Base-by-base conservation (phyloP, 2,329 filamentous ascomycete genomes). In the Fusarium clavum region DNA sequence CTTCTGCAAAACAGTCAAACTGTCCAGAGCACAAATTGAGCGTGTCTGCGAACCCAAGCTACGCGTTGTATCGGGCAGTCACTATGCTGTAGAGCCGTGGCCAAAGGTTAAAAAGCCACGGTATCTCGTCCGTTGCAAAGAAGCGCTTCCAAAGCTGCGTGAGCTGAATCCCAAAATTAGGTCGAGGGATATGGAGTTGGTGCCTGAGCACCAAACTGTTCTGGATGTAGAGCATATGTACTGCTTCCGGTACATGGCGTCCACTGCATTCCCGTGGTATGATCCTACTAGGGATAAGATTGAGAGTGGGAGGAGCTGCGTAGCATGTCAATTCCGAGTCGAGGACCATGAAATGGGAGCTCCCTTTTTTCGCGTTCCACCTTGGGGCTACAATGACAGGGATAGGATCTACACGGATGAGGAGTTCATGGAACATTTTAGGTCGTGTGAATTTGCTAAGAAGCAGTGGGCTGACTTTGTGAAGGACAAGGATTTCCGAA, bases 301-400 rank as follows among this genome's bases (percentile, higher is more conserved):
- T 5, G 66, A 69, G 4, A 3, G 6, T 14, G 66, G 66, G 1
- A 11, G 61, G 20, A 69, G 29, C 14, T 69, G 66, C 24, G 68
- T 64, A 29, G 66, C 64, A 10, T 69, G 64, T 13, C 65, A 69
- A 20, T 61, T 69, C 7, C 55, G 27, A 3, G 43, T 61, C 8
- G 64, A 69, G 27, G 46, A 56, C 4, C 46, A 54, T 51, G 29
- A 6, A 4, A n/a, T 9, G 3, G 6, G 8, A 11, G 22, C 14
- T 6, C 25, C 16, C 13, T 11, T 2, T n/a, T 5, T 5, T 27
- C 2, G 4, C 3, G n/a, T 18, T 3, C 63, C 63, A 0, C 52
- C 63, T 4, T 67, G 64, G 64, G 63, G 60, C 0, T 43, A 41
- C 9, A 61, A 65, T n/a, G 65, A 69, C 12, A 44, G 64, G 2